A percentile compares a stretch with the other conserved stretches of the same genome.
Evolutionary conservation across 768 basidiomycete genomes (phyloP).

Genomic region (Boletus pseudopeckii): DNA sequence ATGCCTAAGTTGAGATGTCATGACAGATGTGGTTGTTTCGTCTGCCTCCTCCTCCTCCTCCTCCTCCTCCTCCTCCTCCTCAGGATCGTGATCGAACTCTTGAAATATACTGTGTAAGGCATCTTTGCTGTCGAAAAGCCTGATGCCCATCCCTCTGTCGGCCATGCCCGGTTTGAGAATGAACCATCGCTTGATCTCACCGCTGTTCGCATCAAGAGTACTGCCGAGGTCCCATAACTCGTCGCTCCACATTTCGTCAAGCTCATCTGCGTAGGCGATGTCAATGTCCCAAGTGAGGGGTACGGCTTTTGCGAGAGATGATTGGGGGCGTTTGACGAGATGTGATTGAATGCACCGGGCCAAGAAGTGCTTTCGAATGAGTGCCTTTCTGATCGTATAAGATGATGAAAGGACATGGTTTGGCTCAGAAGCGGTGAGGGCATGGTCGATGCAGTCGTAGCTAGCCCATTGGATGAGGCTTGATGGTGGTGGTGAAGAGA

Average conservation of each 20-base stretch:
- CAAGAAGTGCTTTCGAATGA: conserved; percentile 94
- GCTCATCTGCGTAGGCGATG: conserved; percentile 86
- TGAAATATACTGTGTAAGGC: conserved; percentile 72
- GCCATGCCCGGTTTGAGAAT: conserved; percentile 98
- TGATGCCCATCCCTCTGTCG: conserved; percentile 92
- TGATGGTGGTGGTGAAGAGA: conserved; percentile 18
- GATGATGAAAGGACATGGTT: conserved; percentile 65
- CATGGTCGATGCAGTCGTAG: conserved; percentile 84
- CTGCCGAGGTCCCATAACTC: conserved; percentile 86
- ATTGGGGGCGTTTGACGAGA: conserved; percentile 63
- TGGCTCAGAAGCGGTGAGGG: conserved; percentile 54
- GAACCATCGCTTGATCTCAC: conserved; percentile 61
- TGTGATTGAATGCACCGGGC: conserved; percentile 71
- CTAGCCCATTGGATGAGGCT: conserved; percentile 75
- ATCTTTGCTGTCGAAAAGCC: conserved; percentile 79
- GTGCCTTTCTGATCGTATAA: conserved; percentile 85
- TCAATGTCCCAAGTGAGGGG: conserved; percentile 85
- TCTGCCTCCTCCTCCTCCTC: conserved; percentile 51
- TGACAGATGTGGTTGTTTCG: conserved; percentile 50
- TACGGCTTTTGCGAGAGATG: conserved; percentile 49
- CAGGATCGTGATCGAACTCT: conserved; percentile 65
- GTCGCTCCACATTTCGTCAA: conserved; percentile 90
- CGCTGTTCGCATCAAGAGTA: conserved; percentile 44
- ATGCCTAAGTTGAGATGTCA: conserved; percentile 86
- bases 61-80: conserved; percentile 53